Conservation (phyloP, 2,329 filamentous ascomycete genomes). For the Elsinoe arachidis region DNA sequence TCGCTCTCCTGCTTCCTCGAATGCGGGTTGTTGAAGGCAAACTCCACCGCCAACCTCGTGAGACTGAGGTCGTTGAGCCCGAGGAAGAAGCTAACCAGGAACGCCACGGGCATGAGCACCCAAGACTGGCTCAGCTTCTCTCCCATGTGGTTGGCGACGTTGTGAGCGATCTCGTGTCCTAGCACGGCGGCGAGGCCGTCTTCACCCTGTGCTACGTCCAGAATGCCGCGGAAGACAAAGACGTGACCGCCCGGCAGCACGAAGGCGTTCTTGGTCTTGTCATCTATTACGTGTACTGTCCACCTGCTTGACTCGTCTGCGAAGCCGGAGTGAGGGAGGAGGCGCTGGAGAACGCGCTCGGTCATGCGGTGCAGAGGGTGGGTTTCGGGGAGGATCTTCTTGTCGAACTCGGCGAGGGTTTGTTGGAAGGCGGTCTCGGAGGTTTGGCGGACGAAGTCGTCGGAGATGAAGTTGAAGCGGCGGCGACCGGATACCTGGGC, state of each 20-base stretch:
- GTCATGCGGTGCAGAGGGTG: constrained; percentile 52
- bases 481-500: constrained; percentile 54
- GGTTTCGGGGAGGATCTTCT: constrained; percentile 49
- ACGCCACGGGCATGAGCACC: constrained; percentile 29
- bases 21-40: constrained; percentile 60
- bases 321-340: constrained; percentile 60
- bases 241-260: constrained; percentile 70
- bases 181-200: constrained; percentile 66
- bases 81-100: constrained; percentile 30
- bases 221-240: constrained; percentile 66
- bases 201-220: constrained; percentile 58
- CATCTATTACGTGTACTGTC: constrained; percentile 70
- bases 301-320: constrained; percentile 45
- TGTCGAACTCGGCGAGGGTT: constrained; percentile 48
- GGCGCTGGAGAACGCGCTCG: constrained; percentile 52
- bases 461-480: constrained; percentile 62
- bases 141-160: constrained; percentile 57
- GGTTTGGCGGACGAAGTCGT: constrained; percentile 49
- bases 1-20: constrained; percentile 63
- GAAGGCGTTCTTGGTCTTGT: constrained; percentile 60
- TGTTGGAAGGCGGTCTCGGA: constrained; percentile 48
- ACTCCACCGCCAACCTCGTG: constrained; percentile 42
- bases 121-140: constrained; percentile 50
- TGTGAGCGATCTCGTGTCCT: constrained; percentile 73
- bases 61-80: constrained; percentile 34